Evolutionary conservation across 2,329 filamentous ascomycete genomes (phyloP), one percentile per base, ranked within the genome.

Genomic region (Aspergillus brasiliensis): DNA sequence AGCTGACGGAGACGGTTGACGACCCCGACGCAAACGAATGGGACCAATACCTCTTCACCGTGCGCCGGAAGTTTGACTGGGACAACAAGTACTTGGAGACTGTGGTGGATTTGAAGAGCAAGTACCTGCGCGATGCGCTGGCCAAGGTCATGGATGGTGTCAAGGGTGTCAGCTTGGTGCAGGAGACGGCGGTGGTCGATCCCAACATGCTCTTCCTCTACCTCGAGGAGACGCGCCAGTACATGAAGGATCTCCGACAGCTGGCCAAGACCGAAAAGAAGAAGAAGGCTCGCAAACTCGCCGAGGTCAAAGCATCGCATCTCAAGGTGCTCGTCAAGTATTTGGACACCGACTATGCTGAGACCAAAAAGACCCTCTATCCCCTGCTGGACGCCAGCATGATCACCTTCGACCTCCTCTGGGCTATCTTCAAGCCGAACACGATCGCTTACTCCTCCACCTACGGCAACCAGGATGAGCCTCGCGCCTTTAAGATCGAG

Each of bases 351-450:
- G 93, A 97, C 74, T 97, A 91, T 69, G 85, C 87, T 1, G 83
- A 90, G 17, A 87, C 84, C 34, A 93, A 94, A 72, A 91, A 92
- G 74, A 90, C 88, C 1, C 82, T 97, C 0, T 89, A 92, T 66
- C 90, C 91, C 0, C 86, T 97, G 77, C 81, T 96, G 2, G 85
- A 92, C 64, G 90, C 88, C 31, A 91, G 91, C 8, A 87, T 92
- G 47, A 96, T 96, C 72, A 96, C 91, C 0, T 97, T 93, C 67
- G 91, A 97, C 59, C 83, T 96, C 2, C 80, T 96, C 1, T 96
- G 92, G 92, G 91, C 92, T 0, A 78, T 97, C 3, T 96, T 90
- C 84, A 96, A 95, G 70, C 92, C 92, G 0, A 91, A 92, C 68
- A 92, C 91, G 0, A 84, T 96, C 19, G 89, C 87, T 1, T 94